phyloP scores from a whole-genome alignment of 2,329 filamentous ascomycete genomes.

The Fusarium sp. region DNA sequence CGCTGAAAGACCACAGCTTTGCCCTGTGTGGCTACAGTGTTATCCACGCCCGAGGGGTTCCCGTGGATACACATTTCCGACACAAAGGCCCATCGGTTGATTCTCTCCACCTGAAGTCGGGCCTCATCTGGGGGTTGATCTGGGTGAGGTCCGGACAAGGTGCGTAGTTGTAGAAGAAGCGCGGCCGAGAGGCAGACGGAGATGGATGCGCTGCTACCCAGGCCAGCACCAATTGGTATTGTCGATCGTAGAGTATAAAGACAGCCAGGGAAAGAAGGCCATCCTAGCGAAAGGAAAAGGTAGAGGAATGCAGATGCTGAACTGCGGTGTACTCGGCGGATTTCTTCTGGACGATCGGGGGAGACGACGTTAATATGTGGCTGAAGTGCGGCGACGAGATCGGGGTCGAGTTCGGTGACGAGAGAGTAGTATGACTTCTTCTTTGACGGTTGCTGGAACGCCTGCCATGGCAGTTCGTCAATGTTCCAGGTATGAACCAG shows the following conservation, averaged over 20 bases:
- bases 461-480: constrained; percentile 86
- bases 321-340: constrained; percentile 84
- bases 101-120: constrained; percentile 89
- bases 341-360: constrained; percentile 69
- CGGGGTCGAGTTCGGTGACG: constrained; percentile 83
- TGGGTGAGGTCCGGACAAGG: constrained; percentile 88
- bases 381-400: constrained; percentile 82
- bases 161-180: constrained; percentile 86
- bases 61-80: constrained; percentile 97
- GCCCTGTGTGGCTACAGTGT: constrained; percentile 92
- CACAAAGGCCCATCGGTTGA: constrained; percentile 98
- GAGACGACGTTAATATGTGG: constrained; percentile 82
- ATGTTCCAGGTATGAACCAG: constrained; percentile 95
- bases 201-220: constrained; percentile 95
- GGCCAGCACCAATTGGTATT: constrained; percentile 89
- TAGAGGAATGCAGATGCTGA: constrained; percentile 91
- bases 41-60: constrained; percentile 96
- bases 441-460: constrained; percentile 82
- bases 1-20: constrained; percentile 94
- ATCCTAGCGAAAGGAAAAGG: constrained; percentile 88
- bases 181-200: constrained; percentile 88
- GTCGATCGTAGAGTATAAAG: constrained; percentile 93
- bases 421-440: constrained; percentile 96
- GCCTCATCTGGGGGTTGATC: constrained; percentile 91
- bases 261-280: constrained; percentile 80